phyloP scores from a whole-genome alignment of 495 filamentous ascomycete genomes.

The Tuber melanosporum region DNA sequence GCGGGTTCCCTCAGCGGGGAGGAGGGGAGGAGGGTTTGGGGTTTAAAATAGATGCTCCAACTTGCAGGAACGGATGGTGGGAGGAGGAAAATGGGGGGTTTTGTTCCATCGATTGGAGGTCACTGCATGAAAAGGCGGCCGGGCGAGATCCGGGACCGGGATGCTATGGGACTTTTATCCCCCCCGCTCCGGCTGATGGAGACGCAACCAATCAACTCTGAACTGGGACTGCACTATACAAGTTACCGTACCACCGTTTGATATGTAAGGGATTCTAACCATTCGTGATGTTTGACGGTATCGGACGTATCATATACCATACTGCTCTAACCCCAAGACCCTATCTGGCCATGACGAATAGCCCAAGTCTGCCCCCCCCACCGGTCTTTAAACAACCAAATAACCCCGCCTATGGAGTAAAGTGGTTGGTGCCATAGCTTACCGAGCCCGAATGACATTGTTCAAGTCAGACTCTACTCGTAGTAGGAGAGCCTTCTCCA shows the following conservation, averaged over 20 bases:
- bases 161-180: neutral
- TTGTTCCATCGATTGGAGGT: neutral
- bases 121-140: neutral
- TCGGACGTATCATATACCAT: neutral
- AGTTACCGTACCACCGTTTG: neutral
- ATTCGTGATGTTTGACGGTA: neutral
- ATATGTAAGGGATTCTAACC: neutral
- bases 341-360: neutral
- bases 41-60: neutral
- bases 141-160: neutral
- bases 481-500: neutral
- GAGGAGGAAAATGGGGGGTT: neutral
- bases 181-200: neutral
- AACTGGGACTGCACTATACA: neutral
- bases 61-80: neutral
- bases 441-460: neutral
- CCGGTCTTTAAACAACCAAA: neutral
- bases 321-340: neutral
- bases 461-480: neutral
- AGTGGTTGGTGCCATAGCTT: neutral
- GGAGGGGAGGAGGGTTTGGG: neutral
- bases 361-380: neutral
- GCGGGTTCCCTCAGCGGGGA: neutral
- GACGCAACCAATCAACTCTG: neutral
- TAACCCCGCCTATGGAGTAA: neutral